Conservation (phyloP, 2,329 filamentous ascomycete genomes). For the Paecilomyces sp. region DNA sequence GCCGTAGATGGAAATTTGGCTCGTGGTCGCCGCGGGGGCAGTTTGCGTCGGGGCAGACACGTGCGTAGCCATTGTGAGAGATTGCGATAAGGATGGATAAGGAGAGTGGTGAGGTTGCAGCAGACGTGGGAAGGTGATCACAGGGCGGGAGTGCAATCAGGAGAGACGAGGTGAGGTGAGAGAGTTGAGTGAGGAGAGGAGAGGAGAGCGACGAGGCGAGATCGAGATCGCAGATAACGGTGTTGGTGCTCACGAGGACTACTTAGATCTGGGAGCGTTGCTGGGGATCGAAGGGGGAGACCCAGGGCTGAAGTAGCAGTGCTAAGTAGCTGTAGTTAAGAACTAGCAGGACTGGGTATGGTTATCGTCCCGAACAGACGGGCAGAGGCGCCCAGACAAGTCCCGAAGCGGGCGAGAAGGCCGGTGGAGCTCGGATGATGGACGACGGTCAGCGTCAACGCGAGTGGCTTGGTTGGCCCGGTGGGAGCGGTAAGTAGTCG, state of each 20-base stretch:
- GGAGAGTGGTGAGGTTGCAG: neutral
- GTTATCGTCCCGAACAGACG: neutral
- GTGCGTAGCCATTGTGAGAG: slow-evolving; percentile 9
- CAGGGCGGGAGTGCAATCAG: neutral
- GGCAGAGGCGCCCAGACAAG: neutral
- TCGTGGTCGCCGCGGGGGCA: slow-evolving; percentile 10
- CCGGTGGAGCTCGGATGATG: neutral
- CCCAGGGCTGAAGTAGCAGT: neutral
- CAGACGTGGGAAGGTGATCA: neutral
- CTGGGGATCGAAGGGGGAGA: neutral
- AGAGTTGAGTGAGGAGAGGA: neutral
- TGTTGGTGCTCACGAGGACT: too few species aligned
- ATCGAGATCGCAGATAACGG: too few species aligned
- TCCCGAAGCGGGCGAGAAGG: neutral
- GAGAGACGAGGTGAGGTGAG: neutral
- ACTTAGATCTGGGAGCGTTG: too few species aligned
- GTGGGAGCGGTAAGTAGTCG: neutral
- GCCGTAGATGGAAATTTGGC: slow-evolving; percentile 31
- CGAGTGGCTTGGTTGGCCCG: neutral
- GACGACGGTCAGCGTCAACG: neutral
- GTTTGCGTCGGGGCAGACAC: slow-evolving; percentile 12
- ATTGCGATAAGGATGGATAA: neutral
- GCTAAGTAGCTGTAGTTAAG: too few species aligned
- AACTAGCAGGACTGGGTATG: too few species aligned
- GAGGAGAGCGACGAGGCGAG: too few species aligned